Conservation (phyloP, 1,284 basidiomycete genomes). For the Cryptococcus wingfieldii region DNA sequence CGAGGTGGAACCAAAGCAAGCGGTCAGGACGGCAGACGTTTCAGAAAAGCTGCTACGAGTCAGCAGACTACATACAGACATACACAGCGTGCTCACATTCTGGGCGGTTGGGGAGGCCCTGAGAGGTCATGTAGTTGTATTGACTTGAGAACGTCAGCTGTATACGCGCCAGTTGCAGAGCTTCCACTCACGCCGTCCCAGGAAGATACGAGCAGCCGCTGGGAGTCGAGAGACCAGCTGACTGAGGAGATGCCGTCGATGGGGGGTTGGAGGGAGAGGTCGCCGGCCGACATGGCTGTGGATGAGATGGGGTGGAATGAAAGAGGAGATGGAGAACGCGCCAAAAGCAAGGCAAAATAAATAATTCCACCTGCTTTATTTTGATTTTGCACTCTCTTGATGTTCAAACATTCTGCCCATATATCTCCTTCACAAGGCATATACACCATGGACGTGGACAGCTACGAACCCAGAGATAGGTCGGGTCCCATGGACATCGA, state of each 20-base stretch:
- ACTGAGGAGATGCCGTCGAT: constrained; percentile 79
- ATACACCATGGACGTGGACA: constrained; percentile 9
- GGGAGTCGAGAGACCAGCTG: constrained; percentile 74
- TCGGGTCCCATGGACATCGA: constrained; percentile 45
- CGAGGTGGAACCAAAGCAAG: constrained; percentile 46
- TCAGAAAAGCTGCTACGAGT: constrained; percentile 30
- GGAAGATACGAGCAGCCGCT: constrained; percentile 70
- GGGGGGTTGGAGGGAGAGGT: constrained; percentile 56
- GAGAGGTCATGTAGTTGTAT: constrained; percentile 46
- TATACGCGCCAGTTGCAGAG: not conserved
- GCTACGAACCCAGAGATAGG: constrained; percentile 25
- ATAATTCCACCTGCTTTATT: not conserved
- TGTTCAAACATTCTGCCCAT: not conserved
- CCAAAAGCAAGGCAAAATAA: not conserved
- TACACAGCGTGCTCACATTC: constrained; percentile 22
- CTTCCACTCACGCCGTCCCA: constrained; percentile 74
- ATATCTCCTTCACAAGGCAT: not conserved
- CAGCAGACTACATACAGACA: not conserved
- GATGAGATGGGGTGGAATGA: too few species aligned
- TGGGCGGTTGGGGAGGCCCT: constrained; percentile 31
- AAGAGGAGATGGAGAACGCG: not conserved
- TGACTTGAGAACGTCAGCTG: constrained; percentile 30
- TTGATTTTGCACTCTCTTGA: not conserved
- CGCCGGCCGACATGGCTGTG: constrained; percentile 16
- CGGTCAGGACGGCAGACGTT: constrained; percentile 45